Base-by-base conservation (phyloP, 2,329 filamentous ascomycete genomes). In the Verticillium klebahnii region DNA sequence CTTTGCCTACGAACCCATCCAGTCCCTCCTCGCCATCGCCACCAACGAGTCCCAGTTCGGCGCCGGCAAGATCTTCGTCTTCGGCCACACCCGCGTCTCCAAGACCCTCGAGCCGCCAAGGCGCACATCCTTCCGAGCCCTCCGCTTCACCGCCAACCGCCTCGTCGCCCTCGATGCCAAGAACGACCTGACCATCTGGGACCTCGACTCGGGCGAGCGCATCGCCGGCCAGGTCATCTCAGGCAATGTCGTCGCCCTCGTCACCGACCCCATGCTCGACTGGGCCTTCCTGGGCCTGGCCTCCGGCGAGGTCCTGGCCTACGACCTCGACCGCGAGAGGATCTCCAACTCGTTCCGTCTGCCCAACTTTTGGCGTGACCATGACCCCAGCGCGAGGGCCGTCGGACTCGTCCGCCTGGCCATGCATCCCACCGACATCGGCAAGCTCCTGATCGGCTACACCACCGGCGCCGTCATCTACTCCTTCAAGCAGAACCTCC, bases 401-500 rank as follows among this genome's bases (percentile, higher is more conserved):
- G 79, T 84, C 14, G 82, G 86, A 1, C 81, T 98, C 37, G 84
- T 97, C 19, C 89, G 89, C 17, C 79, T 99, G 70, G 86, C 92
- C 63, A 82, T 98, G 68, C 95, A 98, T 70, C 93, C 95, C 2
- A 85, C 93, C 68, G 95, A 99, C 72, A 91, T 98, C 66, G 95
- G 95, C 5, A 93, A 92, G 70, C 81, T 99, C 31, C 77, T 99
- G 62, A 90, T 99, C 62, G 93, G 90, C n/a, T 99, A 98, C 73
- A 86, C 86, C 0, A 87, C 94, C 67, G 95, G 95, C 15, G 93
- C 91, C 6, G 92, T 92, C 56, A 85, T 95, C 63, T 99, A 96
- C 76, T 96, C 92, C 2, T 96, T 99, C 81, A 98, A 99, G 78
- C 90, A 96, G 73, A 93, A 93, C 70, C 84, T 88, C 63, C 82